These are phyloP conservation scores for Marchantia paleacea DNA, from an alignment of 225 moss, liverwort and hornwort species.

Conservation along the genomic window DNA sequence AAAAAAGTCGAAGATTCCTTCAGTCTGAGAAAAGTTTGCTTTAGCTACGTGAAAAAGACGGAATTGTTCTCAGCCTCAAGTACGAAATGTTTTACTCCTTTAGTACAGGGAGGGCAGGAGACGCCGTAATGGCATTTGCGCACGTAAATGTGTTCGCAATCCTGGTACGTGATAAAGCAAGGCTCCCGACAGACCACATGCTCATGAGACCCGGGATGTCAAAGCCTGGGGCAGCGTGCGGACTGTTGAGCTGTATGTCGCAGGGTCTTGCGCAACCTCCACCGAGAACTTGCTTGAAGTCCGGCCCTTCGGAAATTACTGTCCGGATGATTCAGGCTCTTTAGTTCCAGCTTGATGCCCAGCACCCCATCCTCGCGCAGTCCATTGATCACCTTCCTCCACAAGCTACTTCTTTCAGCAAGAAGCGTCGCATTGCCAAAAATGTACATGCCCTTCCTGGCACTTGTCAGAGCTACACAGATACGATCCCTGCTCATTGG, in stretches of 20 bases:
- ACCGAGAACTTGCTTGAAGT: slow-evolving; percentile 44
- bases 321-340: slow-evolving; percentile 39
- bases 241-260: slow-evolving; percentile 35
- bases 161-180: slow-evolving; percentile 18
- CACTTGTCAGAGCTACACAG: slow-evolving; percentile 48
- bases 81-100: slow-evolving; percentile 20
- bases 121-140: slow-evolving; percentile 27
- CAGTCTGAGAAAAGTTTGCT: too few relatives aligned
- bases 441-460: slow-evolving; percentile 44
- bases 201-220: slow-evolving; percentile 44
- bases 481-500: slow-evolving; percentile 38
- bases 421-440: slow-evolving; percentile 49
- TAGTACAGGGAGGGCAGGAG: slow-evolving; percentile 26
- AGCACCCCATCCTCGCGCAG: slow-evolving; percentile 25
- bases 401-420: slow-evolving; percentile 28
- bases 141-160: slow-evolving; percentile 29
- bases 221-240: slow-evolving; percentile 48
- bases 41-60: too few relatives aligned
- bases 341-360: slow-evolving; percentile 34
- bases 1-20: too few relatives aligned
- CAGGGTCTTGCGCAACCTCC: slow-evolving; percentile 46
- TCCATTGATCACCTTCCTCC: slow-evolving; percentile 24
- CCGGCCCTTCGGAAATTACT: slow-evolving; percentile 17
- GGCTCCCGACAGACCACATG: slow-evolving; percentile 30
- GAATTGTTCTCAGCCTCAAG: too few relatives aligned